These are phyloP conservation scores for Fraxinus albicans DNA, from an alignment of 305 asterid genomes.

Conservation along the genomic window DNA sequence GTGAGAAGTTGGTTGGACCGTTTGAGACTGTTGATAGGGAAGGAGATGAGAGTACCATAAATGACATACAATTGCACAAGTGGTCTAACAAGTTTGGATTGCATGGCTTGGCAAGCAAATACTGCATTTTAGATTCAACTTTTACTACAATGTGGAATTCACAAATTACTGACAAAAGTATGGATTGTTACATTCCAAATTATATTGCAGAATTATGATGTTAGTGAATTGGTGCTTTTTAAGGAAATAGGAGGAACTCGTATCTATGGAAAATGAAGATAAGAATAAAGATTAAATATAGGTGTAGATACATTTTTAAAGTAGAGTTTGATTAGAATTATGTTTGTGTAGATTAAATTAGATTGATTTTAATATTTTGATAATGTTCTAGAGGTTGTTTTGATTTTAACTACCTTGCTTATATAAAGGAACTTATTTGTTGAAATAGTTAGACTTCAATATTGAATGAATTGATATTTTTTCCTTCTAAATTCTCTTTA, in stretches of 20 bases:
- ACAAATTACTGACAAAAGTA: neutral
- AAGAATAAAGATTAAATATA: neutral
- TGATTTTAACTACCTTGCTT: neutral
- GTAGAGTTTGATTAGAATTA: neutral
- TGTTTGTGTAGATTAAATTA: neutral
- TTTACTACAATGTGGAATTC: neutral
- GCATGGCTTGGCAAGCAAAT: neutral
- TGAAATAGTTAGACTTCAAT: neutral
- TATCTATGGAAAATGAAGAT: neutral
- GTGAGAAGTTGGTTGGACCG: neutral
- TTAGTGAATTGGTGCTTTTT: neutral
- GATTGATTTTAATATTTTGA: neutral
- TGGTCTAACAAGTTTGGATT: neutral
- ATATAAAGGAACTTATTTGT: neutral
- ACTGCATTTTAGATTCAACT: neutral
- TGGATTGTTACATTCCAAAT: neutral
- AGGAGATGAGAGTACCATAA: neutral
- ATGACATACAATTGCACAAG: neutral
- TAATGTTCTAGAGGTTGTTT: neutral
- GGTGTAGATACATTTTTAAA: neutral
- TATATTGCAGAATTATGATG: neutral
- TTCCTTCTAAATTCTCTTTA: neutral
- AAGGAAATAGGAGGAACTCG: neutral
- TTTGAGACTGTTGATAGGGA: neutral
- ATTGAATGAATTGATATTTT: neutral